Evolutionary conservation across 805 yeast genomes (phyloP), one percentile per base, ranked within the genome.

Genomic region (Candida tibetensis): DNA sequence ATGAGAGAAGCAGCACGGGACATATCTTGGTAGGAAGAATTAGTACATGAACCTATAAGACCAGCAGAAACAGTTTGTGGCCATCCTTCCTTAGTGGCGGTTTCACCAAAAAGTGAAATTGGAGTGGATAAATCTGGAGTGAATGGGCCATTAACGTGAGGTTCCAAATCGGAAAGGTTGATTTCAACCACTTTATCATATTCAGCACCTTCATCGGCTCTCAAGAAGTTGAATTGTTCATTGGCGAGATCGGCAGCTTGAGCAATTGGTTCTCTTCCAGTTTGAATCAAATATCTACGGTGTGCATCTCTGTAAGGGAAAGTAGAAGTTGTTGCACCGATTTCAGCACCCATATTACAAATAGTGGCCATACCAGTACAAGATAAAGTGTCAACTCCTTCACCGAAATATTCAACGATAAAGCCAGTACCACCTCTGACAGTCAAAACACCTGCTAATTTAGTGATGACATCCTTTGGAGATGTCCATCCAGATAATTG

Each of bases 331-430:
- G 98, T 90, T 45, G 97, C 97, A 72, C 98, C 98, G 53, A 90
- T 89, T 72, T 90, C 98, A 52, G 98, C 98, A 76, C 98, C 98
- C 98, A 90, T 90, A 71, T 90, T 90, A 79, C 98, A 90, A 71
- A 90, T 90, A 55, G 98, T 90, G 64, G 95, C 98, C 98, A 90
- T 90, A 78, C 98, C 98, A 36, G 98, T 91, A 70, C 96, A 88
- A 35, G 95, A 85, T 66, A 90, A 82, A 42, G 91, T 77, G 57
- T 84, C 79, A 40, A 90, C 90, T 77, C 98, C 98, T 39, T 82
- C 89, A 66, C 98, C 98, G 58, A 83, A 90, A 75, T 90, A 90
- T 74, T 90, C 98, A 50, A 91, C 95, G 61, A 90, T 89, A 62
- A 80, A 80, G 66, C 98, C 98, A 40, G 98, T 90, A 71, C 98